Percentiles rank a stretch among this genome's conserved stretches.
phyloP scores from a whole-genome alignment of 1,139 yeast species.

The Geotrichum siamense region DNA sequence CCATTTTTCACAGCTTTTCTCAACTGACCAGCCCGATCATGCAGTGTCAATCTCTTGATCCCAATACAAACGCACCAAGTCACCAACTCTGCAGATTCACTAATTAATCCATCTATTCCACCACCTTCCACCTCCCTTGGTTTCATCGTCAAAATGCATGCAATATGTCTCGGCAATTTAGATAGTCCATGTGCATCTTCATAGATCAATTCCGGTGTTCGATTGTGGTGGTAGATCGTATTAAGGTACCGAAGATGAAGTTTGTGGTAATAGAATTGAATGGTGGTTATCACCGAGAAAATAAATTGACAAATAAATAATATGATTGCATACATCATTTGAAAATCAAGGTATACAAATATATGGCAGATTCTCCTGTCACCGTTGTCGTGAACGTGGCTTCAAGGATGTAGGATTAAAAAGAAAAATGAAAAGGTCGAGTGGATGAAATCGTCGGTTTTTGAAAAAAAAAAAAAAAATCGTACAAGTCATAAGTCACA shows the following conservation, averaged over 20 bases:
- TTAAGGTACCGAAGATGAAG: constrained; percentile 51
- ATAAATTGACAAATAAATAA: not conserved
- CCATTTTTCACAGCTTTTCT: constrained; percentile 28
- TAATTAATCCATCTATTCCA: constrained; percentile 74
- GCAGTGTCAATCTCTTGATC: constrained; percentile 60
- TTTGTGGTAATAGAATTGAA: constrained; percentile 41
- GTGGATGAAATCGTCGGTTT: too few species aligned
- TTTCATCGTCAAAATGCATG: constrained; percentile 63
- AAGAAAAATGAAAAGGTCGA: too few species aligned
- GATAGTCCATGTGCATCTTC: constrained; percentile 66
- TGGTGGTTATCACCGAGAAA: not conserved
- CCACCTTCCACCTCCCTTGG: constrained; percentile 87
- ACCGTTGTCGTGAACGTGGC: too few species aligned
- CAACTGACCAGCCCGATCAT: constrained; percentile 71
- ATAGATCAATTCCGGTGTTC: constrained; percentile 79
- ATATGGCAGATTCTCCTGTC: too few species aligned
- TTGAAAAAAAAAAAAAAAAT: too few species aligned
- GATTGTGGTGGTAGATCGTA: constrained; percentile 69
- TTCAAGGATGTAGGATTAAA: too few species aligned
- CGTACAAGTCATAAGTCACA: too few species aligned
- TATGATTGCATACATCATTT: constrained; percentile 1
- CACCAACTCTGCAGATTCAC: constrained; percentile 65
- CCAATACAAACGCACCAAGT: constrained; percentile 91
- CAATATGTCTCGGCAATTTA: constrained; percentile 72
- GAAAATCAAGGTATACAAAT: not conserved